A percentile compares a stretch with the other conserved stretches of the same genome.
Evolutionary conservation across 345 rosid genomes (phyloP).

Genomic region (Boechera retrofracta): DNA sequence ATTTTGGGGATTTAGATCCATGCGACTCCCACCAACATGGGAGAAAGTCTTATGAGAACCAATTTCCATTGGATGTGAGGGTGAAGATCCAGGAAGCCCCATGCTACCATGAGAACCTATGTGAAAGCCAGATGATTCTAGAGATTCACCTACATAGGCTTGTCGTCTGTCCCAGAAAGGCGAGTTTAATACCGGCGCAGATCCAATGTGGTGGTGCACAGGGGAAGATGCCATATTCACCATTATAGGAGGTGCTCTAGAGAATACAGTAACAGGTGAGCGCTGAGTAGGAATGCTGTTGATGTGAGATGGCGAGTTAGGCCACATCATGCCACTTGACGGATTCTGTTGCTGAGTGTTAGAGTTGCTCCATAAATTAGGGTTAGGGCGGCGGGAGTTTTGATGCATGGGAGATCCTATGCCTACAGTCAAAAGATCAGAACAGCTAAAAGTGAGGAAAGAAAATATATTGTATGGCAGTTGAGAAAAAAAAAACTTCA

Average conservation of each 20-base stretch:
- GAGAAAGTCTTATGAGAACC: constrained; percentile 65
- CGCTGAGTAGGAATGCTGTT: constrained; percentile 66
- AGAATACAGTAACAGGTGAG: constrained; percentile 65
- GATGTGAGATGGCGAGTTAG: constrained; percentile 76
- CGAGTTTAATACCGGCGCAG: constrained; percentile 76
- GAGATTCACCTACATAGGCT: constrained; percentile 74
- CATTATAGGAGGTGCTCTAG: constrained; percentile 69
- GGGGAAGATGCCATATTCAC: constrained; percentile 63
- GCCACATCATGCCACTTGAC: constrained; percentile 76
- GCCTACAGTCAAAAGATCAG: constrained; percentile 40
- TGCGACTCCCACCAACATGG: constrained; percentile 58
- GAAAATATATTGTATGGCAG: not conserved
- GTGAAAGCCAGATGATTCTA: constrained; percentile 73
- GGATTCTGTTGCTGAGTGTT: constrained; percentile 70
- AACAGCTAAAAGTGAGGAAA: constrained; percentile 17
- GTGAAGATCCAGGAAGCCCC: constrained; percentile 67
- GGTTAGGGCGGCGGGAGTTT: constrained; percentile 66
- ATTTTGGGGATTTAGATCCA: constrained; percentile 59
- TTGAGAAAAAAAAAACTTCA: not conserved
- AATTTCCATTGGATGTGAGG: constrained; percentile 71
- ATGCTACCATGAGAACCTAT: constrained; percentile 72
- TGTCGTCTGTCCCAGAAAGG: constrained; percentile 84
- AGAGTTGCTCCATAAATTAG: constrained; percentile 63
- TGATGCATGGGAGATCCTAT: constrained; percentile 67
- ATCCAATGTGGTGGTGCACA: constrained; percentile 82